phyloP scores from a whole-genome alignment of 2,329 filamentous ascomycete genomes.

The Sclerotinia borealis region DNA sequence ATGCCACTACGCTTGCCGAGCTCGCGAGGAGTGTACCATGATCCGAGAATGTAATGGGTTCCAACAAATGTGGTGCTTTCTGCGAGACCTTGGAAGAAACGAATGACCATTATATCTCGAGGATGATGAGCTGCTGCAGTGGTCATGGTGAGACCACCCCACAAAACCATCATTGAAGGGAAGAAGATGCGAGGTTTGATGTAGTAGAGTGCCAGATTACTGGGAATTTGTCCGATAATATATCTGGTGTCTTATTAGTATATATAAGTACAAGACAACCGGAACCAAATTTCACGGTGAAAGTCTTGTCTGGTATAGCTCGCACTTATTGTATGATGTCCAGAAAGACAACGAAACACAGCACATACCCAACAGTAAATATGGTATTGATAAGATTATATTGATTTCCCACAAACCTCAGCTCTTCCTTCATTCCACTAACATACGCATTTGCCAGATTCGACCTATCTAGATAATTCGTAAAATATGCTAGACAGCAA shows the following conservation, averaged over 20 bases:
- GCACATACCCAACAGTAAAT: conserved; percentile 31
- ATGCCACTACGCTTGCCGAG: conserved; percentile 56
- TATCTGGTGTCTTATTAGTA: conserved; percentile 23
- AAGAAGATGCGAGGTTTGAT: conserved; percentile 58
- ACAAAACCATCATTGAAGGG: conserved; percentile 56
- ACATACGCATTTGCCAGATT: conserved; percentile 38
- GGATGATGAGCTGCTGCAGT: conserved; percentile 48
- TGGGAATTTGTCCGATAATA: conserved; percentile 54
- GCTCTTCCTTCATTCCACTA: conserved; percentile 43
- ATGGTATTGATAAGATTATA: conserved; percentile 47
- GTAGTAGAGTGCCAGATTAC: conserved; percentile 57
- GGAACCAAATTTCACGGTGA: too few relatives aligned
- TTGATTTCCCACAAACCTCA: conserved; percentile 40
- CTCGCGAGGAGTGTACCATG: conserved; percentile 56
- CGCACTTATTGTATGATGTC: too few relatives aligned
- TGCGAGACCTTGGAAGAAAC: conserved; percentile 43
- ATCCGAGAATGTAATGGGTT: conserved; percentile 53
- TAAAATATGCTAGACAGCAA: conserved; percentile 25
- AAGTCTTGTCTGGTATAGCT: too few relatives aligned
- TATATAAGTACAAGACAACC: neutral
- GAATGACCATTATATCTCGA: conserved; percentile 49
- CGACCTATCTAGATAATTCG: conserved; percentile 28
- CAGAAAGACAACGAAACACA: neutral
- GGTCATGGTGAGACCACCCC: conserved; percentile 58
- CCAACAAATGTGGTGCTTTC: conserved; percentile 53